phyloP scores from a whole-genome alignment of 176 grass and related monocot species.

The Bromus sterilis region DNA sequence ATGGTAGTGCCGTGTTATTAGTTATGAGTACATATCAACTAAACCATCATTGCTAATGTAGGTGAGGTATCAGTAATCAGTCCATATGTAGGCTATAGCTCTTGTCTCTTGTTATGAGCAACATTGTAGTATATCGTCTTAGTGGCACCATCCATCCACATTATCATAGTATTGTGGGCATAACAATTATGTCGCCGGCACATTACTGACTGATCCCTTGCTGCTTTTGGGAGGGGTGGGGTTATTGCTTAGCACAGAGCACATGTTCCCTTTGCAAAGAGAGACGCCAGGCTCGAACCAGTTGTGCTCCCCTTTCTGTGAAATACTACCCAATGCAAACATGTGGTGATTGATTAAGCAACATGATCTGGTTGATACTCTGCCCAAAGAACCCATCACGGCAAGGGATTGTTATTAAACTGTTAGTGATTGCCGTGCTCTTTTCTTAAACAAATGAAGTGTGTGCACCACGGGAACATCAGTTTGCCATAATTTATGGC shows the following conservation, averaged over 20 bases:
- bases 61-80: not conserved
- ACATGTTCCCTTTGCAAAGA: not conserved
- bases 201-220: not conserved
- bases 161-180: not conserved
- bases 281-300: not conserved
- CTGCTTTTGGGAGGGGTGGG: not conserved
- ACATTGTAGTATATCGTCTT: not conserved
- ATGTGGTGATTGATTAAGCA: not conserved
- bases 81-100: not conserved
- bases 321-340: not conserved
- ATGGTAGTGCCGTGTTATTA: no score
- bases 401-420: not conserved
- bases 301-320: not conserved
- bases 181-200: not conserved
- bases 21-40: not conserved
- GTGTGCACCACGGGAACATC: no score
- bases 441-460: not conserved
- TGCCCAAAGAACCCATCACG: not conserved
- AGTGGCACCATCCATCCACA: not conserved
- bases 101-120: constrained; percentile 20
- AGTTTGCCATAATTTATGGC: not conserved
- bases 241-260: not conserved
- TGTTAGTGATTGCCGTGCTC: not conserved
- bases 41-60: constrained; percentile 2
- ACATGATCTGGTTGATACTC: not conserved